These are phyloP conservation scores for Excoecaria cochinchinensis DNA, from an alignment of 345 rosid genomes.

Conservation along the genomic window DNA sequence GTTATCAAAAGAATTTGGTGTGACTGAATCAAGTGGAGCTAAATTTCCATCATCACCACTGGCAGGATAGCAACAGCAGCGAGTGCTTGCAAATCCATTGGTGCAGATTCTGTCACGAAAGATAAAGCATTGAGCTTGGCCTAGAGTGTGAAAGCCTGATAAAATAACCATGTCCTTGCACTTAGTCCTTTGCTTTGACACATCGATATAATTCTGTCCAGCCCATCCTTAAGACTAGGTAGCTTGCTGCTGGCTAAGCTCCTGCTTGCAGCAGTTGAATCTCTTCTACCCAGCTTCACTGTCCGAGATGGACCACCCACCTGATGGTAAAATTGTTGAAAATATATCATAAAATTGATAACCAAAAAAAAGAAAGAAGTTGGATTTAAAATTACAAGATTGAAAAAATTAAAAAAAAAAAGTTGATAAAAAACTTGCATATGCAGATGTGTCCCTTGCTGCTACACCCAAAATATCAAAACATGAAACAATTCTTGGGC, in stretches of 20 bases:
- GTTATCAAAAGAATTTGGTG: slow-evolving; percentile 20
- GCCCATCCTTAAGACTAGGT: slow-evolving; percentile 12
- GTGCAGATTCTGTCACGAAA: slow-evolving; percentile 20
- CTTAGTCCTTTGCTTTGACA: slow-evolving; percentile 15
- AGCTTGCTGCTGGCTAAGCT: slow-evolving; percentile 4
- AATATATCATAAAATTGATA: background rate
- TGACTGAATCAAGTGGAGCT: slow-evolving; percentile 20
- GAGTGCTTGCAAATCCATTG: slow-evolving; percentile 23
- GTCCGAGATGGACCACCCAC: background rate
- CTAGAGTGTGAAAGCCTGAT: slow-evolving; percentile 23
- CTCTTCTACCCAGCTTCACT: slow-evolving; percentile 21
- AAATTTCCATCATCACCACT: slow-evolving; percentile 4
- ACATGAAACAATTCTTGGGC: slow-evolving; percentile 18
- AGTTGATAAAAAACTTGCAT: background rate
- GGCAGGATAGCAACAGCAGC: slow-evolving; percentile 11
- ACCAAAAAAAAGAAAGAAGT: too few relatives aligned
- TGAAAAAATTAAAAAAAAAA: too few relatives aligned
- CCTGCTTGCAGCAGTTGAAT: slow-evolving; percentile 18
- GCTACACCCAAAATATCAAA: slow-evolving; percentile 17
- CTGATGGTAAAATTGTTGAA: slow-evolving; percentile 47
- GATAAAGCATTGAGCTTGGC: slow-evolving; percentile 18
- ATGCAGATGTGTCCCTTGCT: slow-evolving; percentile 24
- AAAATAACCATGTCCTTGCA: slow-evolving; percentile 27
- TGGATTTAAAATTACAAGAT: too few relatives aligned
- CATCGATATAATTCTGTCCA: background rate